Conservation (phyloP, 2,329 filamentous ascomycete species). For the Fusarium sp. region DNA sequence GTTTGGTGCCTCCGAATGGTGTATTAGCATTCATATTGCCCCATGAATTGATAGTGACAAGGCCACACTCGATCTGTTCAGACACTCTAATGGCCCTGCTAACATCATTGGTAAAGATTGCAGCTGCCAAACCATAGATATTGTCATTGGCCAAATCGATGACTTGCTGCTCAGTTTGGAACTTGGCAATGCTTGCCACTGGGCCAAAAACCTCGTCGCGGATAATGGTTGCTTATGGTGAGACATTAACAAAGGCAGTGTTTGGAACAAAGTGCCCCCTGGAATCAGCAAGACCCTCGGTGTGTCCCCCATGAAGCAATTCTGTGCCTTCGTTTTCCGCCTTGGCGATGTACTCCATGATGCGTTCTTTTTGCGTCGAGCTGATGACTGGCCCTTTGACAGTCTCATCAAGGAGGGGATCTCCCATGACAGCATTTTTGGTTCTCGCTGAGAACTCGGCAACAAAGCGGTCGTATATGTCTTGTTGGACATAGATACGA, state of each 20-base stretch:
- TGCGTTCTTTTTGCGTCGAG: constrained; percentile 69
- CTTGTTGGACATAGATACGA: constrained; percentile 66
- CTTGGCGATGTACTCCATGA: constrained; percentile 45
- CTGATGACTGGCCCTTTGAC: constrained; percentile 56
- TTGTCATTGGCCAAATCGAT: constrained; percentile 11
- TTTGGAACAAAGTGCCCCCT: constrained; percentile 42
- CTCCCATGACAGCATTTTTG: constrained; percentile 27
- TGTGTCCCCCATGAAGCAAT: constrained; percentile 28
- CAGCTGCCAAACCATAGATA: constrained; percentile 5
- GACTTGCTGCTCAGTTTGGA: constrained; percentile 12
- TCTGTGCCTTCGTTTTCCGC: constrained; percentile 32
- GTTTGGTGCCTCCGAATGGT: constrained; percentile 21
- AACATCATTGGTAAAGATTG: constrained; percentile 61
- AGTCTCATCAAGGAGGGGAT: constrained; percentile 47
- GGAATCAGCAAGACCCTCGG: constrained; percentile 1
- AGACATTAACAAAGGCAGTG: constrained; percentile 43
- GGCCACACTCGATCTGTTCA: constrained; percentile 61
- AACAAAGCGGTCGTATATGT: constrained; percentile 55
- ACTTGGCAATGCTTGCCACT: constrained; percentile 2
- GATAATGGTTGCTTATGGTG: not conserved
- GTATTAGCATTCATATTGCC: constrained; percentile 8
- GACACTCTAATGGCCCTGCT: constrained; percentile 55
- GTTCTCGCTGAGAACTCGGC: constrained; percentile 16
- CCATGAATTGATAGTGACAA: constrained; percentile 62
- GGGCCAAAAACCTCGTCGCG: constrained; percentile 20